Evolutionary conservation across 208 protist genomes (phyloP), one percentile per base, ranked within the genome.

Genomic region (Trypanosoma theileri): DNA sequence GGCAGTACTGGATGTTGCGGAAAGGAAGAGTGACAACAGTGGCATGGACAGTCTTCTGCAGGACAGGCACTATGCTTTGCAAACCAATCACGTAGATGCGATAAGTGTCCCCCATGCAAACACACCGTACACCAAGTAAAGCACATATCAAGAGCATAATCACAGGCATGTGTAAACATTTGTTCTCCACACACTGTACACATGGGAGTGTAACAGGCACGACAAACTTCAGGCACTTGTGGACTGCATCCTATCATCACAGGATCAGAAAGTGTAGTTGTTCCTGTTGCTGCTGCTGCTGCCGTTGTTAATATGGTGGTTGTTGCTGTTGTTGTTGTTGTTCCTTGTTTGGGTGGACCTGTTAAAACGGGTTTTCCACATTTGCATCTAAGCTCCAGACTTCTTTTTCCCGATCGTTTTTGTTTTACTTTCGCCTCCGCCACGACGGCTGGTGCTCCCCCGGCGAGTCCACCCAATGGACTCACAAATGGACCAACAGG

Each of bases 121-220:
- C 92, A 97, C 44, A 87, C 79, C 13, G 85, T 86, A 73, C 92
- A 97, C 92, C 92, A 97, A 14, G 79, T 79, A 57, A 94, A 92
- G 58, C 70, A 91, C 28, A 69, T 63, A 26, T 86, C 83, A 17
- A 85, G 72, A 19, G 77, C 67, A 53, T 82, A 71, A 53, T 80
- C 85, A 62, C 71, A 78, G 12, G 56, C 53, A 42, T 72, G 73
- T 48, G 59, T 60, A 68, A 93, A 81, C 69, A 95, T 73, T 17
- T 76, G 69, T 70, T 92, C 85, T 8, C 85, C 82, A 50, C 89
- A 95, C 31, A 95, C 85, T 35, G 73, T 81, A 74, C 89, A 95
- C 83, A 93, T 86, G 0, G 86, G 86, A 6, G 83, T 84, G 54
- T 77, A 65, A 51, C 86, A 93, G 59, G 90, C 79, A 0, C 77